These are phyloP conservation scores for Incumbomyces lentus DNA, from an alignment of 2,329 filamentous ascomycete genomes.

Conservation along the genomic window DNA sequence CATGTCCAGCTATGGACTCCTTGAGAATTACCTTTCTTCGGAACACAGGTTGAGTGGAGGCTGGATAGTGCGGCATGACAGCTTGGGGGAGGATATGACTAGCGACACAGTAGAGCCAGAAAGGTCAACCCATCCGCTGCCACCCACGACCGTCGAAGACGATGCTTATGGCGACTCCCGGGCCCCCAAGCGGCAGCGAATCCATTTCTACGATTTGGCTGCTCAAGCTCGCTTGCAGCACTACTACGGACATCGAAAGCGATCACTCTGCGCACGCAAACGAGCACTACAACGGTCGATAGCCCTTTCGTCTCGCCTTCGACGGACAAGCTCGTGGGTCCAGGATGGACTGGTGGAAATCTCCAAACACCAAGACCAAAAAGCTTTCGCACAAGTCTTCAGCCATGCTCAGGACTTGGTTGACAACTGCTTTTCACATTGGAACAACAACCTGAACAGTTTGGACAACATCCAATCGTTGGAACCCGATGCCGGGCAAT, in stretches of 20 bases:
- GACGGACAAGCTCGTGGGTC: slow-evolving; percentile 31
- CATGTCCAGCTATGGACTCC: slow-evolving; percentile 7
- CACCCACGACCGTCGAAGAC: neutral
- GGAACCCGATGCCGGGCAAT: neutral
- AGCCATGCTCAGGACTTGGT: slow-evolving; percentile 35
- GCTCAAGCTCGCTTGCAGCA: slow-evolving; percentile 31
- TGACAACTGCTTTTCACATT: slow-evolving; percentile 30
- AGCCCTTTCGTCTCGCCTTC: slow-evolving; percentile 32
- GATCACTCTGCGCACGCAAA: slow-evolving; percentile 30
- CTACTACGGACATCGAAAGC: slow-evolving; percentile 32
- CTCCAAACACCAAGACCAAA: slow-evolving; percentile 36
- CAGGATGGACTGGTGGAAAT: slow-evolving; percentile 37
- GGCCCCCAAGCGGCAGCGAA: slow-evolving; percentile 19
- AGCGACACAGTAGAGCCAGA: neutral
- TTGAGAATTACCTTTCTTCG: slow-evolving; percentile 1
- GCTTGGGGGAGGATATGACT: neutral
- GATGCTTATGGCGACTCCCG: slow-evolving; percentile 4
- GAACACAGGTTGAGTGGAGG: slow-evolving; percentile 5
- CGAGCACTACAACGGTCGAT: slow-evolving; percentile 33
- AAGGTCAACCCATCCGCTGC: too few species aligned
- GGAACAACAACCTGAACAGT: slow-evolving; percentile 25
- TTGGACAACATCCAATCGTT: slow-evolving; percentile 23
- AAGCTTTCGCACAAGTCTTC: slow-evolving; percentile 34
- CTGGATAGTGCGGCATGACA: slow-evolving; percentile 3
- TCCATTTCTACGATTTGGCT: slow-evolving; percentile 37